These are phyloP conservation scores for Xylaria sp. DNA, from an alignment of 2,329 filamentous ascomycete genomes.

Conservation along the genomic window DNA sequence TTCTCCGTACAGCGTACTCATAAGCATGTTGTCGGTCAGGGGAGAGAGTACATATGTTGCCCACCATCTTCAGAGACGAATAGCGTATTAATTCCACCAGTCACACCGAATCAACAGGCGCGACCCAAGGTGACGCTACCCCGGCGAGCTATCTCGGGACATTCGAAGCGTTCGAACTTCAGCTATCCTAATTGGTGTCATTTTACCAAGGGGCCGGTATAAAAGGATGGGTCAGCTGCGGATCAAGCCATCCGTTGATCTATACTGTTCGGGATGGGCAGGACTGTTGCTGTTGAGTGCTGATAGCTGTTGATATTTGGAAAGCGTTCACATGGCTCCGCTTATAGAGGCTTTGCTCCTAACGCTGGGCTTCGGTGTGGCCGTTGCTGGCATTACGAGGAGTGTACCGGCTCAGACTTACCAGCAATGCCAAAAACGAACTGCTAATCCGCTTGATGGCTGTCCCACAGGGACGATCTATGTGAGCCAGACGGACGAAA, in stretches of 20 bases:
- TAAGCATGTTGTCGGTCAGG: background rate
- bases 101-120: slow-evolving; percentile 17
- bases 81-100: slow-evolving; percentile 35
- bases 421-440: slow-evolving; percentile 50
- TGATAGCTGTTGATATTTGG: slow-evolving; percentile 2
- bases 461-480: slow-evolving; percentile 56
- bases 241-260: background rate
- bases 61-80: slow-evolving; percentile 1
- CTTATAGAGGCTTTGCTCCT: slow-evolving; percentile 23
- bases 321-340: slow-evolving; percentile 23
- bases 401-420: slow-evolving; percentile 46
- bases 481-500: slow-evolving; percentile 52
- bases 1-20: slow-evolving; percentile 19
- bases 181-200: background rate
- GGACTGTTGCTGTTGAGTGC: slow-evolving; percentile 1
- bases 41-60: background rate
- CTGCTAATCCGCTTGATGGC: slow-evolving; percentile 50
- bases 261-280: background rate
- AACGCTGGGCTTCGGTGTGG: slow-evolving; percentile 12
- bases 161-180: background rate
- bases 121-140: background rate
- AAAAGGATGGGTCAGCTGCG: background rate
- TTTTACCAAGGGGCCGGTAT: background rate
- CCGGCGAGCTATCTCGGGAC: background rate
- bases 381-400: background rate